These are phyloP conservation scores for Aaosphaeria arxii DNA, from an alignment of 2,329 filamentous ascomycete species.

Conservation along the genomic window DNA sequence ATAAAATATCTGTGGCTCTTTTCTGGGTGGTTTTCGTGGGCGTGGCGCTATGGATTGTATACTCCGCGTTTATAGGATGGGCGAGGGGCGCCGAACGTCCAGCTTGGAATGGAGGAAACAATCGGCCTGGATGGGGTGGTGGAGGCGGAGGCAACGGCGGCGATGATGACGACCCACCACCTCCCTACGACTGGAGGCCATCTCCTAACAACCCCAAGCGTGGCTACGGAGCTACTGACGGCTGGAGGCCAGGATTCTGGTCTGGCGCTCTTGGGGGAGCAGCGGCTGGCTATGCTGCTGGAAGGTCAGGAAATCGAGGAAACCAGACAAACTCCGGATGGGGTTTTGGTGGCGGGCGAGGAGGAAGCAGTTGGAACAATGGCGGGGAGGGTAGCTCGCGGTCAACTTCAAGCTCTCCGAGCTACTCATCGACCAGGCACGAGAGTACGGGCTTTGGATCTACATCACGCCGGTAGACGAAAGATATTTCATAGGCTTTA, in stretches of 20 bases:
- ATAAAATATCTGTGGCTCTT: constrained; percentile 38
- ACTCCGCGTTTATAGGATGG: constrained; percentile 47
- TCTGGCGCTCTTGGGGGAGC: constrained; percentile 65
- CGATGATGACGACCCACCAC: constrained; percentile 45
- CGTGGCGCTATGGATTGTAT: constrained; percentile 62
- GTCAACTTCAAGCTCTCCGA: constrained; percentile 28
- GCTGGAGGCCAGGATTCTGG: constrained; percentile 75
- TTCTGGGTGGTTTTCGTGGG: constrained; percentile 63
- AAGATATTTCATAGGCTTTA: constrained; percentile 12
- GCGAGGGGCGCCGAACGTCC: constrained; percentile 13
- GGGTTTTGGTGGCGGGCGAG: constrained; percentile 26
- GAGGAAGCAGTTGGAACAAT: constrained; percentile 30
- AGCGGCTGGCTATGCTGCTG: constrained; percentile 65
- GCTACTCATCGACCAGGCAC: constrained; percentile 51
- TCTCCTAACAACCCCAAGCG: constrained; percentile 15
- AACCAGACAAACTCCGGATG: constrained; percentile 36
- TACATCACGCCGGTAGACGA: constrained; percentile 48
- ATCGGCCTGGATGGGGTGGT: constrained; percentile 36
- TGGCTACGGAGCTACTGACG: constrained; percentile 24
- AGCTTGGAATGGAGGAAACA: constrained; percentile 18
- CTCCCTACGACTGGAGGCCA: constrained; percentile 44
- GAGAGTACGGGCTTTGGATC: constrained; percentile 73
- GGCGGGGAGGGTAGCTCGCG: constrained; percentile 34
- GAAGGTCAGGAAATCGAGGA: constrained; percentile 40
- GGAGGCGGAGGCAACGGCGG: constrained; percentile 41